Conservation (phyloP, 2,329 filamentous ascomycete genomes). For the Exophiala bonariae region DNA sequence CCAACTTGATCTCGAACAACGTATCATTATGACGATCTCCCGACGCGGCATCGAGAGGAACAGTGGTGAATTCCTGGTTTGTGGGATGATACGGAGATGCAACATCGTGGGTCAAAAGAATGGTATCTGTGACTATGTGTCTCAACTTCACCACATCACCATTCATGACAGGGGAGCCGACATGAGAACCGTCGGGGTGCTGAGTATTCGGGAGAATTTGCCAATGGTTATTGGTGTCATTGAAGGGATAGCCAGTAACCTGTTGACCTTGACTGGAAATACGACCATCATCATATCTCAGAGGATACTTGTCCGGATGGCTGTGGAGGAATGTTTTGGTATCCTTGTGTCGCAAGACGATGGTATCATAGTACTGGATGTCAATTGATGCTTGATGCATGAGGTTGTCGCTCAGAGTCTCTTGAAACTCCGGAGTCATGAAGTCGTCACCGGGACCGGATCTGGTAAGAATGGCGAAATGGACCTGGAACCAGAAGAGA, state of each 20-base stretch:
- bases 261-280: conserved; percentile 98
- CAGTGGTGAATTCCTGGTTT: conserved; percentile 96
- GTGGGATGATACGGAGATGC: conserved; percentile 95
- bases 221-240: conserved; percentile 99
- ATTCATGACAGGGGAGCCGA: conserved; percentile 70
- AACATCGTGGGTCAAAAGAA: conserved; percentile 92
- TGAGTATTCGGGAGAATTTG: conserved; percentile 73
- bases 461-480: conserved; percentile 83
- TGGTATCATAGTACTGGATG: conserved; percentile 85
- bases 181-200: conserved; percentile 53
- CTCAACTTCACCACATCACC: conserved; percentile 83
- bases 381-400: conserved; percentile 85
- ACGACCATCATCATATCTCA: conserved; percentile 95
- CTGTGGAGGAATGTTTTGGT: conserved; percentile 96
- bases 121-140: conserved; percentile 80
- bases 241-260: conserved; percentile 95
- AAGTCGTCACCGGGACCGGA: conserved; percentile 97
- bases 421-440: conserved; percentile 98
- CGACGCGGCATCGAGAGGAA: conserved; percentile 68
- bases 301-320: conserved; percentile 82
- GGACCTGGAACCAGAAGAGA: conserved; percentile 99
- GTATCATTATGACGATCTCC: conserved; percentile 81
- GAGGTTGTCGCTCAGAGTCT: conserved; percentile 90
- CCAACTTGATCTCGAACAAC: conserved; percentile 87
- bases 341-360: conserved; percentile 92